phyloP scores from a whole-genome alignment of 1,284 basidiomycete species.

The Leccinum brunneo-olivaceum region DNA sequence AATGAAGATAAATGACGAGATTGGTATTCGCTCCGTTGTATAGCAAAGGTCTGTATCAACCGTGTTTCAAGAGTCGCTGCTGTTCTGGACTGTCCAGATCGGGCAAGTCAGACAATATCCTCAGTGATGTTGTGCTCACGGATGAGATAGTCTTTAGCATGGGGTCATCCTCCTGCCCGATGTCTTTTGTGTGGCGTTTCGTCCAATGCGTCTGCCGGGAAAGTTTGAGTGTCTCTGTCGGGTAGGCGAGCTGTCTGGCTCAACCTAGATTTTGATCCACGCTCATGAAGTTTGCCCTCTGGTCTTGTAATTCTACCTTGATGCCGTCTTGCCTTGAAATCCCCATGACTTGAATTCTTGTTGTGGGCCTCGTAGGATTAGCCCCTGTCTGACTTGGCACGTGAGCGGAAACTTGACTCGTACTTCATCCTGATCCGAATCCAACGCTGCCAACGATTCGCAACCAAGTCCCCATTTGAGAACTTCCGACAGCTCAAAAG shows the following conservation, averaged over 20 bases:
- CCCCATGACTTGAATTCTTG: slow-evolving; percentile 18
- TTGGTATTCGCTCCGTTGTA: slow-evolving; percentile 7
- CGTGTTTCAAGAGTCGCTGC: slow-evolving; percentile 10
- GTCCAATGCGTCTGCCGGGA: slow-evolving; percentile 8
- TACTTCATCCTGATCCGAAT: slow-evolving; percentile 6
- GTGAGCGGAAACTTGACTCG: slow-evolving; percentile 21
- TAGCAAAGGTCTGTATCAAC: slow-evolving; percentile 18
- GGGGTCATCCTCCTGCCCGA: slow-evolving; percentile 5
- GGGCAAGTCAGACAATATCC: slow-evolving; percentile 12
- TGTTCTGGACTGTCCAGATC: slow-evolving; percentile 13
- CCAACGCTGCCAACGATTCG: slow-evolving; percentile 3
- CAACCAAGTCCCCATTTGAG: not conserved
- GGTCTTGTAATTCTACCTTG: slow-evolving; percentile 14
- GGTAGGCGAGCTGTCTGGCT: slow-evolving; percentile 25
- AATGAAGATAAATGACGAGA: slow-evolving; percentile 16
- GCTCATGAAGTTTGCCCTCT: slow-evolving; percentile 18
- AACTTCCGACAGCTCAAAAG: slow-evolving; percentile 2
- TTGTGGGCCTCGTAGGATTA: too few relatives aligned
- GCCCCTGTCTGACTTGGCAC: slow-evolving; percentile 19
- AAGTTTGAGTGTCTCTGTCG: slow-evolving; percentile 18
- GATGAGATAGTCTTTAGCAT: slow-evolving; percentile 8
- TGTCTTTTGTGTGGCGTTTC: slow-evolving; percentile 11
- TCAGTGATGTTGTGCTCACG: slow-evolving; percentile 5
- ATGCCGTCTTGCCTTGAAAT: slow-evolving; percentile 21
- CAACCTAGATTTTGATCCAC: slow-evolving; percentile 8